Percentiles rank a stretch among this genome's conserved stretches.
Conservation (phyloP, 352 stramenopile genomes). For the Pythium graminicola region DNA sequence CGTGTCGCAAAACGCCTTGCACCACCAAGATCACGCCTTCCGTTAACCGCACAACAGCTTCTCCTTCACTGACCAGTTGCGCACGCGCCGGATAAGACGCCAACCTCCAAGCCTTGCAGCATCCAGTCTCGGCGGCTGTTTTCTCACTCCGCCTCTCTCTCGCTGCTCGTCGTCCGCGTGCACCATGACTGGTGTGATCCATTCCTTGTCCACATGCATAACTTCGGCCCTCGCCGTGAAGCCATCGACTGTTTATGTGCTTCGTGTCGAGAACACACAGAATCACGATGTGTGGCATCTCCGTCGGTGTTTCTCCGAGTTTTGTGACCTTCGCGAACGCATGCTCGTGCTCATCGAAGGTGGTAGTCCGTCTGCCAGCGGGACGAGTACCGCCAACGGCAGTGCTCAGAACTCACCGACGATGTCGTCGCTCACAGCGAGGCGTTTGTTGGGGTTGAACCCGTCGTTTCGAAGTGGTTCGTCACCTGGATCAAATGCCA, state of each 20-base stretch:
- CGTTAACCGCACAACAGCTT: neutral
- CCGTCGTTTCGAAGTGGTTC: constrained; percentile 4
- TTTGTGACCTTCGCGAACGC: constrained; percentile 64
- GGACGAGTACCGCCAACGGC: neutral
- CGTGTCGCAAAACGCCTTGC: no score
- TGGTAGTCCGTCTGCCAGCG: neutral
- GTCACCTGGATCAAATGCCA: constrained; percentile 23
- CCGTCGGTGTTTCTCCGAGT: constrained; percentile 67
- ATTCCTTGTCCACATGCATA: constrained; percentile 50
- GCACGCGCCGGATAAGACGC: constrained; percentile 7
- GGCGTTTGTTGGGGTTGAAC: constrained; percentile 13
- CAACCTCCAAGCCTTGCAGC: neutral
- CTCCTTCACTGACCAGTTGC: constrained; percentile 9
- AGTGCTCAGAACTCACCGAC: constrained; percentile 16
- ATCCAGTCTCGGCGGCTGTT: neutral
- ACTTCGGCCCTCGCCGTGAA: constrained; percentile 63
- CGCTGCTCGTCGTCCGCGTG: constrained; percentile 49
- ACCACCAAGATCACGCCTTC: no score
- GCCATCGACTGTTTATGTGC: constrained; percentile 68
- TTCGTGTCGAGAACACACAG: constrained; percentile 47
- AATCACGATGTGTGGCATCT: constrained; percentile 49
- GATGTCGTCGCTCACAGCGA: constrained; percentile 5
- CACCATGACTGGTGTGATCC: constrained; percentile 38
- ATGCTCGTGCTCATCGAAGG: constrained; percentile 46
- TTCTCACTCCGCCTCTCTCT: constrained; percentile 33